phyloP scores from a whole-genome alignment of 768 basidiomycete species.

The Tulasnella sp. region DNA sequence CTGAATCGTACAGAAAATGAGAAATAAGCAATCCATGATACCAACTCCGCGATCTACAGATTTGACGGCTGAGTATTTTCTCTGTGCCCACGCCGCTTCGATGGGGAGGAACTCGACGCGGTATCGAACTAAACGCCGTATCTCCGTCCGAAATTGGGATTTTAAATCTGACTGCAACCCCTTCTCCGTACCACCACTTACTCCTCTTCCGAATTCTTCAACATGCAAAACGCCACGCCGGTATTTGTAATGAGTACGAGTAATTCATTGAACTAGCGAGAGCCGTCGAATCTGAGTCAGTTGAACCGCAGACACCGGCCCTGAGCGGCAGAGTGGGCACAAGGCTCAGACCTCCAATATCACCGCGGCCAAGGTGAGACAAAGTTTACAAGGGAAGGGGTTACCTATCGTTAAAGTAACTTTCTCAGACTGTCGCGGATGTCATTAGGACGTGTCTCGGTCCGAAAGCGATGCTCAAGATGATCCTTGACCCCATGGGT shows the following conservation, averaged over 20 bases:
- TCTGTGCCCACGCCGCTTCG: too few relatives aligned
- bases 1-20: too few relatives aligned
- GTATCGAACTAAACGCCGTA: background rate
- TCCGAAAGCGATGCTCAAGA: constrained; percentile 97
- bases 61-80: too few relatives aligned
- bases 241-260: constrained; percentile 73
- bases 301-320: constrained; percentile 63
- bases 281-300: background rate
- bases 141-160: background rate
- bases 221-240: constrained; percentile 34
- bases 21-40: too few relatives aligned
- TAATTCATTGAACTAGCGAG: background rate
- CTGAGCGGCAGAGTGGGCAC: constrained; percentile 85
- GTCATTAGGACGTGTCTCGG: constrained; percentile 96
- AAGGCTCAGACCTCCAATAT: constrained; percentile 97
- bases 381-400: background rate
- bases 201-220: background rate
- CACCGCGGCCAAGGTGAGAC: constrained; percentile 81
- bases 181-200: background rate
- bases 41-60: too few relatives aligned
- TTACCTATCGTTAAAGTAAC: background rate
- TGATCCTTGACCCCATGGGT: constrained; percentile 99
- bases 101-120: background rate
- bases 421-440: constrained; percentile 80
- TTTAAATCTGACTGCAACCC: background rate